phyloP scores from a whole-genome alignment of 2,329 filamentous ascomycete genomes.

The Fusarium sp. region DNA sequence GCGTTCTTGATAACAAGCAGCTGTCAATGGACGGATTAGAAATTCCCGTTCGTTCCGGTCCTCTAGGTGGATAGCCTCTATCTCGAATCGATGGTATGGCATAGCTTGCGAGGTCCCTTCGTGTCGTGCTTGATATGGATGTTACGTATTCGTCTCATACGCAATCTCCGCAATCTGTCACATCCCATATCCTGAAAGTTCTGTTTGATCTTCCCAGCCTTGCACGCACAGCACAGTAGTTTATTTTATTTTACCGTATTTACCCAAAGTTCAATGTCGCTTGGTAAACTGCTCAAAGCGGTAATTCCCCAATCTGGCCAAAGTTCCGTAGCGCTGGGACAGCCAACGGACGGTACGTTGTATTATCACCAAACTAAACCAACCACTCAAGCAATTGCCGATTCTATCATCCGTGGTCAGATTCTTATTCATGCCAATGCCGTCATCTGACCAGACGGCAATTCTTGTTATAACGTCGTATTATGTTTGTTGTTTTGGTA shows the following conservation, averaged over 20 bases:
- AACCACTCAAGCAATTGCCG: slow-evolving; percentile 8
- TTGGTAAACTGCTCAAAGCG: slow-evolving; percentile 8
- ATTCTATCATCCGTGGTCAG: slow-evolving; percentile 3
- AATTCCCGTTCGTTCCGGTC: slow-evolving; percentile 25
- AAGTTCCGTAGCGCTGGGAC: slow-evolving; percentile 10
- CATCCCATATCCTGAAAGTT: slow-evolving; percentile 20
- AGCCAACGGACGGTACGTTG: not conserved
- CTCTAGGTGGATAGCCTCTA: slow-evolving; percentile 24
- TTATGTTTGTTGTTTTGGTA: not conserved
- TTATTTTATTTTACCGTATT: slow-evolving; percentile 7
- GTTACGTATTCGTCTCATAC: slow-evolving; percentile 29
- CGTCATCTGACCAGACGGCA: not conserved
- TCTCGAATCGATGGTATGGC: slow-evolving; percentile 2
- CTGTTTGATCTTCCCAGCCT: slow-evolving; percentile 19
- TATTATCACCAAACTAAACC: not conserved
- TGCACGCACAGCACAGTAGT: not conserved
- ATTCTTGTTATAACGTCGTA: not conserved
- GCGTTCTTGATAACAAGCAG: slow-evolving; percentile 13
- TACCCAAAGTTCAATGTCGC: slow-evolving; percentile 5
- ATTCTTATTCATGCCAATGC: not conserved
- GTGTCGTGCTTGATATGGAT: not conserved
- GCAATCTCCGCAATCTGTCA: slow-evolving; percentile 34
- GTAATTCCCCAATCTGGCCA: slow-evolving; percentile 16
- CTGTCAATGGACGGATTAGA: slow-evolving; percentile 26
- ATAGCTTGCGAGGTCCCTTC: not conserved